These are phyloP conservation scores for Wickerhamomyces hampshirensis DNA, from an alignment of 805 yeast genomes.

Conservation along the genomic window DNA sequence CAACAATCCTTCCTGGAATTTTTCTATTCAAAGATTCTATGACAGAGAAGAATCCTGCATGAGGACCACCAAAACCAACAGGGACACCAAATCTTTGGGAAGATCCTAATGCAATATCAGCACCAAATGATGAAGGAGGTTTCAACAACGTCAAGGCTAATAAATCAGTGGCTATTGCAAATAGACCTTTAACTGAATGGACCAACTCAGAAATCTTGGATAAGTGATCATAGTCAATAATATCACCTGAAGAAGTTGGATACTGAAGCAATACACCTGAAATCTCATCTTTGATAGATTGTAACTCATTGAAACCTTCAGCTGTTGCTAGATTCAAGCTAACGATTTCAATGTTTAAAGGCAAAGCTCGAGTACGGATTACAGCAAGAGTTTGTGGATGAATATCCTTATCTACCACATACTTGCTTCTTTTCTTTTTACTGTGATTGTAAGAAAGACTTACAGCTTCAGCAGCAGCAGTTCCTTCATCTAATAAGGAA, in stretches of 20 bases:
- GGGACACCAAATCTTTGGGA: conserved; percentile 98
- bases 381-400: conserved; percentile 88
- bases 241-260: conserved; percentile 81
- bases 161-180: conserved; percentile 87
- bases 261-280: conserved; percentile 89
- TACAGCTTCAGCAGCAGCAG: conserved; percentile 98
- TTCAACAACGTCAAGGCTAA: conserved; percentile 81
- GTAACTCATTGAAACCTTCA: conserved; percentile 32
- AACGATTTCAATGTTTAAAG: conserved; percentile 61
- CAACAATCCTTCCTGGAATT: conserved; percentile 95
- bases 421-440: conserved; percentile 63
- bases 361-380: conserved; percentile 70
- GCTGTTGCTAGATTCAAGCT: conserved; percentile 49
- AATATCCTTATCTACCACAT: conserved; percentile 67
- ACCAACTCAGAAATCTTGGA: conserved; percentile 54
- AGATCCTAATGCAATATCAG: conserved; percentile 89
- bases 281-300: conserved; percentile 32
- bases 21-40: conserved; percentile 77
- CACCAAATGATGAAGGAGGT: conserved; percentile 82
- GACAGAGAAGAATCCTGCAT: conserved; percentile 95
- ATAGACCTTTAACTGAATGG: conserved; percentile 68
- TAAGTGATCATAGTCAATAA: conserved; percentile 45
- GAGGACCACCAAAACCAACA: conserved; percentile 98
- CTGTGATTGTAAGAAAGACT: conserved; percentile 65
- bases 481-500: conserved; percentile 90